Evolutionary conservation across 164 flowering plant species (phyloP).

Genomic region (Berberis thunbergii): DNA sequence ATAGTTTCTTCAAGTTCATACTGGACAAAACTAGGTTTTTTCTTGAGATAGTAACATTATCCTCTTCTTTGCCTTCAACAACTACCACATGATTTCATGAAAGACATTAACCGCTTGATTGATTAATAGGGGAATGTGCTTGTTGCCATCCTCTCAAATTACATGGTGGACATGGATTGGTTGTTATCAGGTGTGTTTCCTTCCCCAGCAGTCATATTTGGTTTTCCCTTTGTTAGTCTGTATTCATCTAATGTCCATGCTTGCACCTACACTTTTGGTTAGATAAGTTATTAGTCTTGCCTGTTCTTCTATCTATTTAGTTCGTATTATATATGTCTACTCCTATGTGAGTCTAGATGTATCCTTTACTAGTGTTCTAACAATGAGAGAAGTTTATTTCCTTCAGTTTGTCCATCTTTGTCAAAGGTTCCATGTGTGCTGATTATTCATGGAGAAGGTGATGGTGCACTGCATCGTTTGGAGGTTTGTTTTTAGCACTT

Average conservation of each 20-base stretch:
- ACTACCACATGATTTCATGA: neutral
- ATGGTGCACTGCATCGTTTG: slow-evolving; percentile 53
- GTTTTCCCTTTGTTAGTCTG: no score
- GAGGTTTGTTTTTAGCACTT: slow-evolving; percentile 37
- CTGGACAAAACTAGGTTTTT: neutral
- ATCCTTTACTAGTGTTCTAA: neutral
- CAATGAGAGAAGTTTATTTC: slow-evolving; percentile 5
- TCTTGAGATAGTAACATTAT: neutral
- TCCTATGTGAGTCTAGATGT: neutral
- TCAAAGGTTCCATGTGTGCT: slow-evolving; percentile 60
- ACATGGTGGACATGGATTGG: slow-evolving; percentile 98
- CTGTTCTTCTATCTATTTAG: neutral
- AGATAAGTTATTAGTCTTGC: neutral
- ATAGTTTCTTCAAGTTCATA: no score
- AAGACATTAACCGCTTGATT: slow-evolving; percentile 11
- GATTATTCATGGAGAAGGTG: slow-evolving; percentile 92
- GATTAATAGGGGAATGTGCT: slow-evolving; percentile 66
- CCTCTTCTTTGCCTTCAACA: neutral
- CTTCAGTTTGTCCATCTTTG: slow-evolving; percentile 83
- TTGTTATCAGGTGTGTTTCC: slow-evolving; percentile 62
- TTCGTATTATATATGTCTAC: neutral
- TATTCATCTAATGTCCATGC: neutral
- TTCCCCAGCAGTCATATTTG: no score
- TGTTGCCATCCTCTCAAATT: slow-evolving; percentile 80
- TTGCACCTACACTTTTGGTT: neutral